Base-by-base conservation (phyloP, 345 rosid species). In the Gossypium australe region DNA sequence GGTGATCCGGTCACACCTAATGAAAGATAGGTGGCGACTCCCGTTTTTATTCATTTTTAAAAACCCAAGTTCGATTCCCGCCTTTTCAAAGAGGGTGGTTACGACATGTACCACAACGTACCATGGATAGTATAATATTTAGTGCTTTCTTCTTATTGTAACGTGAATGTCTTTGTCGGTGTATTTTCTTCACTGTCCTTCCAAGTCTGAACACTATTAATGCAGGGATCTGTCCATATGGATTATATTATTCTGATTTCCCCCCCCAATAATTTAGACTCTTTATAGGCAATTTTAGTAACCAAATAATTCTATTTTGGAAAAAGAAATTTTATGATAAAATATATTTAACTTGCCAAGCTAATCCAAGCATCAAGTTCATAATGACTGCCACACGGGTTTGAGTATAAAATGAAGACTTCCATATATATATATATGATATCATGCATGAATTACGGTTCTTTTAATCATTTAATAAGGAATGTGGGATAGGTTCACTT, bases 71-170 rank as follows among this genome's bases (percentile, higher is more conserved):
- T n/a, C n/a, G n/a, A n/a, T n/a, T n/a, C n/a, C n/a, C n/a, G n/a
- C n/a, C n/a, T n/a, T n/a, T n/a, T n/a, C n/a, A n/a, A n/a, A n/a
- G n/a, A n/a, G n/a, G n/a, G n/a, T n/a, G n/a, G n/a, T n/a, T n/a
- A n/a, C n/a, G n/a, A n/a, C n/a, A n/a, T n/a, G n/a, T 81, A 77
- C 82, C 61, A 11, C 66, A 53, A 66, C 70, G 78, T 78, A 80
- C 82, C 59, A 74, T 72, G 79, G 49, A 3, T 38, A 17, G 6
- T 38, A 34, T 63, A 63, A 38, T 63, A 34, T 17, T 34, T 9
- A 63, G 48, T 34, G 45, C 48, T 27, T 63, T 18, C 68, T 60
- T 34, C 38, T 63, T 17, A 10, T 7, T 57, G 2, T 57, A 22
- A 57, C 8, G 48, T 41, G 43, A n/a, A 38, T 17, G 43, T 43